Percentiles rank a stretch among this genome's conserved stretches.
Evolutionary conservation across 495 filamentous ascomycete genomes (phyloP).

Genomic region (Mytilinidion resinicola): DNA sequence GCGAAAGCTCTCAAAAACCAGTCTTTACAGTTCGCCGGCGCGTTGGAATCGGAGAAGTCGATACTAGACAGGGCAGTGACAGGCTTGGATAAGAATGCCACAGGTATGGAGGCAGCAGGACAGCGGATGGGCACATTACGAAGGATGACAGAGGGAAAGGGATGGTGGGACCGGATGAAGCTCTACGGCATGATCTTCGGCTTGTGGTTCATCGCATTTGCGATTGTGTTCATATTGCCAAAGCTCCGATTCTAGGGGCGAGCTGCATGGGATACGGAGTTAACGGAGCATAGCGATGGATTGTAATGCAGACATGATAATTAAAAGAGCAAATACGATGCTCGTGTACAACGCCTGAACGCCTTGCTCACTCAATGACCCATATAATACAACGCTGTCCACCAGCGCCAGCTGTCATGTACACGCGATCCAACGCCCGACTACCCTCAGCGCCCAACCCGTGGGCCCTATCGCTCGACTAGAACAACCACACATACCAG

Average conservation of each 20-base stretch:
- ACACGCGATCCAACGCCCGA: neutral
- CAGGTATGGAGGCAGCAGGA: constrained; percentile 67
- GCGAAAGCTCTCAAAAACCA: constrained; percentile 72
- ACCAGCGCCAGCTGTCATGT: neutral
- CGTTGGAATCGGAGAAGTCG: constrained; percentile 64
- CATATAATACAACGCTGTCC: neutral
- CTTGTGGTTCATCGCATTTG: constrained; percentile 63
- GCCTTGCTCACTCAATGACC: neutral
- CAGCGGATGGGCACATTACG: constrained; percentile 66
- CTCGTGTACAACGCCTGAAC: neutral
- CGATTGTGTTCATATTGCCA: constrained; percentile 73
- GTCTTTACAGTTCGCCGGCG: constrained; percentile 59
- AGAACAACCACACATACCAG: constrained; percentile 86
- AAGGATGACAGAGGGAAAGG: constrained; percentile 74
- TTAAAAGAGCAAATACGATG: neutral
- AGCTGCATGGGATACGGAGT: neutral
- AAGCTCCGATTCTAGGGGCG: constrained; percentile 72
- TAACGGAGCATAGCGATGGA: neutral
- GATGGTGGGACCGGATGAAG: constrained; percentile 80
- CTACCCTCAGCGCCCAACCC: neutral
- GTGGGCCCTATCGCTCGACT: constrained; percentile 1
- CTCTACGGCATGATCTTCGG: constrained; percentile 78
- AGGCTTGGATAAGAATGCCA: constrained; percentile 68
- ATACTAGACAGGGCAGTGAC: constrained; percentile 62
- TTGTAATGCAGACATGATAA: neutral